Base-by-base conservation (phyloP, 2,329 filamentous ascomycete genomes). In the Colletotrichum sp. region DNA sequence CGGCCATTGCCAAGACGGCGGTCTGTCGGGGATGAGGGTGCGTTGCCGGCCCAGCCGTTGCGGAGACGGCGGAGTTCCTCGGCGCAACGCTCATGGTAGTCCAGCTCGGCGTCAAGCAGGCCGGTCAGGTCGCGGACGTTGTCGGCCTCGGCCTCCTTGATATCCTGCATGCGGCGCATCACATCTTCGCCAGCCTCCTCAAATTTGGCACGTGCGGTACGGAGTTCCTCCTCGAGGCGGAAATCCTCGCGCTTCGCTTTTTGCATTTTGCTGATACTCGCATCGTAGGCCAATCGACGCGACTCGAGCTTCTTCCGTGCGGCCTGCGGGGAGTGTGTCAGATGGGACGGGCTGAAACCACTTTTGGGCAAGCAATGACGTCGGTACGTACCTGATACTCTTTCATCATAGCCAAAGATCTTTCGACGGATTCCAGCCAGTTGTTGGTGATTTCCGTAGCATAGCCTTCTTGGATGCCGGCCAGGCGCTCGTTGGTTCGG, bases 141-240 rank as follows among this genome's bases (percentile, higher is more conserved):
- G 78, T 99, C 96, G 59, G 89, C 90, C 85, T 99, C 96, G 26
- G 95, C 92, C 81, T 98, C 96, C 86, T 97, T 96, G 86, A 99
- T 98, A 82, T 99, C 96, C 85, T 98, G 92, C 97, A 99, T 99
- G 71, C 96, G 92, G 75, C 96, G 92, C 80, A 93, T 91, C 71
- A 99, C 96, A 81, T 99, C 96, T 82, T 99, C 96, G 82, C 92
- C 97, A 18, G 95, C 94, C 87, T 99, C 97, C 82, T 99, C 97
- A 82, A 98, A 99, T 86, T 99, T 99, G 80, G 95, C 94, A 84
- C 98, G 98, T 83, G 97, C 95, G 32, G 93, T 91, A 72, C 96
- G 94, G 70, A 98, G 91, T 85, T 99, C 96, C 83, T 99, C 96
- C 84, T 99, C 97, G 72, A 97, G 90, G 77, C 95, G 91, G 87